Percentiles rank a stretch among this genome's conserved stretches.
Evolutionary conservation across 768 basidiomycete genomes (phyloP).

Genomic region (Calocera viscosa): DNA sequence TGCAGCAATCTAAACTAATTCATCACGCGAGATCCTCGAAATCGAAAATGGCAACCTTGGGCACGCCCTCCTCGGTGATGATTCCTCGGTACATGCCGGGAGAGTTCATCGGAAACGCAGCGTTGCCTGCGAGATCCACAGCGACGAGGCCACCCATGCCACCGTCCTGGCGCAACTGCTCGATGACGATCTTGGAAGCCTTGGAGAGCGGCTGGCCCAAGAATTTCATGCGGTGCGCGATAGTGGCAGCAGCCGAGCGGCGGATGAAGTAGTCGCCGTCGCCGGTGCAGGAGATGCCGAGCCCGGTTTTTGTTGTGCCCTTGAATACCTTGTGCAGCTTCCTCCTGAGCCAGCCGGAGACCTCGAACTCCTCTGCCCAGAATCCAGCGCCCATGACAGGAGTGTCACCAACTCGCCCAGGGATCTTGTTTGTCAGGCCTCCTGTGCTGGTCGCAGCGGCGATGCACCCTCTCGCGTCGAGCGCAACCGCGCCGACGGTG

Average conservation of each 20-base stretch:
- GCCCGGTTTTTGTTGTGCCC: constrained; percentile 29
- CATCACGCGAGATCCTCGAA: constrained; percentile 39
- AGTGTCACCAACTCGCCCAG: constrained; percentile 73
- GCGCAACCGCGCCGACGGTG: constrained; percentile 74
- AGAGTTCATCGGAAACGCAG: constrained; percentile 61
- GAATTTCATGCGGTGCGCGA: constrained; percentile 55
- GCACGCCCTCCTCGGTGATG: constrained; percentile 51
- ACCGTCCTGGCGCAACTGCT: constrained; percentile 44
- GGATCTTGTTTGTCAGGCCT: constrained; percentile 70
- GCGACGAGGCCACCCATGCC: constrained; percentile 68
- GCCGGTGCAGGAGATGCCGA: constrained; percentile 76
- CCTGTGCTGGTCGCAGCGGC: constrained; percentile 66
- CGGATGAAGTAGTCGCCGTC: constrained; percentile 80
- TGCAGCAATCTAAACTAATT: not conserved
- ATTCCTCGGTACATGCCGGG: constrained; percentile 75
- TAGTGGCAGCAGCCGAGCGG: constrained; percentile 48
- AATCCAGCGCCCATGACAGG: constrained; percentile 66
- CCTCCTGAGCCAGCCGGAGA: constrained; percentile 25
- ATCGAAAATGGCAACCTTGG: constrained; percentile 63
- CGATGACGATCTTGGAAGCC: constrained; percentile 44
- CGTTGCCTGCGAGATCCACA: constrained; percentile 54
- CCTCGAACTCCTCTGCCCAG: constrained; percentile 71
- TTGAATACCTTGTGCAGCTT: constrained; percentile 34
- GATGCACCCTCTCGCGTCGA: constrained; percentile 63
- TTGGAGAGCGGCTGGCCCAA: constrained; percentile 42